These are phyloP conservation scores for Tricholoma bakamatsutake DNA, from an alignment of 768 basidiomycete genomes.

Conservation along the genomic window DNA sequence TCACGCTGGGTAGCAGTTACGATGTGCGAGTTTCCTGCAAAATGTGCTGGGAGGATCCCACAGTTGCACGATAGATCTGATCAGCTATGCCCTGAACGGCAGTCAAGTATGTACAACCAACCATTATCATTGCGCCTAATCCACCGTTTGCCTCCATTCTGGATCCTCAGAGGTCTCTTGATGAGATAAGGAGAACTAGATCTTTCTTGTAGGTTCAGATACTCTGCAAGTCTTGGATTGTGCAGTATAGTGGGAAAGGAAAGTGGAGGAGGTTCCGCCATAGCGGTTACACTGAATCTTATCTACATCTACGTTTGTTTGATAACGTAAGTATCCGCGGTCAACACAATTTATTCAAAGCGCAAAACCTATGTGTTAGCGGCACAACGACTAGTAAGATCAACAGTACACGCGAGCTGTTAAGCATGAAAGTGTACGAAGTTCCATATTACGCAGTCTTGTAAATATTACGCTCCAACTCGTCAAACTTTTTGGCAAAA, in stretches of 20 bases:
- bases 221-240: constrained; percentile 43
- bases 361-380: too few species aligned
- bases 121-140: constrained; percentile 73
- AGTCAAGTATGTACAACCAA: constrained; percentile 23
- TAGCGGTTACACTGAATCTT: not conserved
- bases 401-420: too few species aligned
- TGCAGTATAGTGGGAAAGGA: constrained; percentile 72
- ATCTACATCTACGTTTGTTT: not conserved
- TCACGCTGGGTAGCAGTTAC: constrained; percentile 56
- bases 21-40: constrained; percentile 69
- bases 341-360: too few species aligned
- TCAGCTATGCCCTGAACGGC: not conserved
- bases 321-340: too few species aligned
- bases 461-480: constrained; percentile 3
- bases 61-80: not conserved
- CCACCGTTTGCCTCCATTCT: constrained; percentile 77
- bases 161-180: constrained; percentile 34
- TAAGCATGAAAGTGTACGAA: not conserved
- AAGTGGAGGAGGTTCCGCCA: constrained; percentile 36
- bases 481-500: constrained; percentile 14
- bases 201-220: not conserved
- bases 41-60: constrained; percentile 43
- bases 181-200: not conserved
- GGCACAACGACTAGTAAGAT: too few species aligned
- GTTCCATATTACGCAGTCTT: not conserved